phyloP scores from a whole-genome alignment of 106 monocot species.

The Dendrobium nobile region DNA sequence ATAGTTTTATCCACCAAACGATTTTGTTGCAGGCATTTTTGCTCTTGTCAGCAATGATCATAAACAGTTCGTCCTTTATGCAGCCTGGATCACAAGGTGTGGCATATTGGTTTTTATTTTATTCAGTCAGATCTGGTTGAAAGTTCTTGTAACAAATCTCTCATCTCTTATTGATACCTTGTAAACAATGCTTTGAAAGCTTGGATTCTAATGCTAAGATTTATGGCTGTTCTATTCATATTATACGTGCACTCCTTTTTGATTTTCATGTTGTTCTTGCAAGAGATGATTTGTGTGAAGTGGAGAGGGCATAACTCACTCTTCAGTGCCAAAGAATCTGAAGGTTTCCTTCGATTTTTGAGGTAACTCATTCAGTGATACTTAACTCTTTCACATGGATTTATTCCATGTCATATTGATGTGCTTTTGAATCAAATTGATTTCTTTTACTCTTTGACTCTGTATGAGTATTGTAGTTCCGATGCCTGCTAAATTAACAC shows the following conservation, averaged over 20 bases:
- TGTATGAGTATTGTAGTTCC: too few relatives aligned
- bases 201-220: constrained; percentile 25
- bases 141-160: constrained; percentile 27
- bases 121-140: constrained; percentile 22
- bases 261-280: constrained; percentile 69
- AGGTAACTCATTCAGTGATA: background rate
- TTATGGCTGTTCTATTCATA: constrained; percentile 20
- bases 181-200: constrained; percentile 22
- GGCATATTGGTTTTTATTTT: constrained; percentile 41
- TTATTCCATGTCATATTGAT: background rate
- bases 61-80: constrained; percentile 26
- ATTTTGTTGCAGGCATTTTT: constrained; percentile 45
- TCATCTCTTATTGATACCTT: constrained; percentile 10
- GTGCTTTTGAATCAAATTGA: background rate
- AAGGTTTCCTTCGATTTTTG: background rate
- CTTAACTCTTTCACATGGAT: background rate
- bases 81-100: constrained; percentile 43
- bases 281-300: constrained; percentile 51
- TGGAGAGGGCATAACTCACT: constrained; percentile 16
- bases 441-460: background rate
- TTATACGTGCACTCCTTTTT: constrained; percentile 19
- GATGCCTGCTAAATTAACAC: background rate
- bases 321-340: constrained; percentile 10
- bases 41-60: constrained; percentile 13
- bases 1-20: constrained; percentile 14